Evolutionary conservation across 2,329 filamentous ascomycete genomes (phyloP).

Genomic region (Fusarium stilboides): DNA sequence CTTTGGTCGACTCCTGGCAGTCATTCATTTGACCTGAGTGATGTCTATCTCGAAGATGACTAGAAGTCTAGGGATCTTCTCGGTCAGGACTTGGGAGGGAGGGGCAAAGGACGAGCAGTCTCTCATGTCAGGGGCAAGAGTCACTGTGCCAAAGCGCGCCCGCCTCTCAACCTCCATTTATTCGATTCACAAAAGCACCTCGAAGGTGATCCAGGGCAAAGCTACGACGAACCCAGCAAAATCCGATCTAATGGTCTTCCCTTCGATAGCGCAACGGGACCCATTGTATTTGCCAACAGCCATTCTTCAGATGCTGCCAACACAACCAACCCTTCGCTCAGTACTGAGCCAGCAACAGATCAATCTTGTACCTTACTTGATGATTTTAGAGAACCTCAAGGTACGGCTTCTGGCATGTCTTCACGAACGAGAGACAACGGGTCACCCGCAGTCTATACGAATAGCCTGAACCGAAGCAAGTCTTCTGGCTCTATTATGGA

Average conservation of each 20-base stretch:
- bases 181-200: slow-evolving; percentile 17
- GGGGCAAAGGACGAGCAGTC: slow-evolving; percentile 24
- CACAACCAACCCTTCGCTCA: background rate
- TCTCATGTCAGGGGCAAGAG: slow-evolving; percentile 42
- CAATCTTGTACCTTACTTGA: background rate
- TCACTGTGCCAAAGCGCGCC: slow-evolving; percentile 48
- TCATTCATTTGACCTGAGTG: slow-evolving; percentile 6
- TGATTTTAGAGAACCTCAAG: slow-evolving; percentile 7
- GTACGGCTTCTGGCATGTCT: slow-evolving; percentile 17
- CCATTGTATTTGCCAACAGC: background rate
- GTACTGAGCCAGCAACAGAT: background rate
- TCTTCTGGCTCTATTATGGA: slow-evolving; percentile 52
- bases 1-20: background rate
- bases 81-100: slow-evolving; percentile 28
- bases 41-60: slow-evolving; percentile 27
- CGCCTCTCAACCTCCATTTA: slow-evolving; percentile 40
- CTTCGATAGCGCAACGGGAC: background rate
- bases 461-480: slow-evolving; percentile 40
- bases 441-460: slow-evolving; percentile 7
- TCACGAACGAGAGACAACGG: background rate
- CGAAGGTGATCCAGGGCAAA: background rate
- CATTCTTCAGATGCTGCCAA: background rate
- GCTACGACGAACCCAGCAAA: slow-evolving; percentile 29
- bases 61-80: slow-evolving; percentile 38
- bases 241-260: slow-evolving; percentile 31